Percentiles rank a stretch among this genome's conserved stretches.
Evolutionary conservation across 2,329 filamentous ascomycete genomes (phyloP).

Genomic region (Neofusicoccum laricinum): DNA sequence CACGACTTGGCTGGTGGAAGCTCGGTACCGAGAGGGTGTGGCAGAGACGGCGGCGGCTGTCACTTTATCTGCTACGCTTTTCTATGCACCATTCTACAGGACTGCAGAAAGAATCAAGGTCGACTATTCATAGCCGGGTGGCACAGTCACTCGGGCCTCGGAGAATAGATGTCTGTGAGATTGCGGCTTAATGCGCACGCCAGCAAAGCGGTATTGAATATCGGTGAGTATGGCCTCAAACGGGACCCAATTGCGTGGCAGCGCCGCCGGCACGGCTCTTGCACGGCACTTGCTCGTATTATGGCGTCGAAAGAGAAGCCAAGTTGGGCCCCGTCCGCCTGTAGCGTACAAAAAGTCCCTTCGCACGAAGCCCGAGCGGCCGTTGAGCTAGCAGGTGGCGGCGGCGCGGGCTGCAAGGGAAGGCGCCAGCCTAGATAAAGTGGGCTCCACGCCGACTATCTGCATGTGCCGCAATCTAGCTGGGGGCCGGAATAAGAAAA

Average conservation of each 20-base stretch:
- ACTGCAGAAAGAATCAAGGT: neutral
- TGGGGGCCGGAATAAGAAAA: neutral
- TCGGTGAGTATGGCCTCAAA: neutral
- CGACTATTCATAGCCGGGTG: neutral
- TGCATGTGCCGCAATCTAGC: neutral
- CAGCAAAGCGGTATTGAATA: neutral
- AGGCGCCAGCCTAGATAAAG: neutral
- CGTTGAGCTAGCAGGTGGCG: constrained; percentile 4
- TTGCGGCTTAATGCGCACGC: constrained; percentile 1
- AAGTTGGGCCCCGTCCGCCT: neutral
- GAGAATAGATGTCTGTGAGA: neutral
- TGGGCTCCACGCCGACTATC: neutral
- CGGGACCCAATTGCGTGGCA: neutral
- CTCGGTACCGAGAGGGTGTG: neutral
- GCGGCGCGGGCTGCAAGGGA: neutral
- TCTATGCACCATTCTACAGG: neutral
- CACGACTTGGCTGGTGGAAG: neutral
- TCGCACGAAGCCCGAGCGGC: neutral
- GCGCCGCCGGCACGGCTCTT: neutral
- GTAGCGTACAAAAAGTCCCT: neutral
- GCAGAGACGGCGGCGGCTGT: neutral
- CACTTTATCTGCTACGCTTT: constrained; percentile 7
- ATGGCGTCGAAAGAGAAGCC: neutral
- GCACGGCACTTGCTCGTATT: neutral
- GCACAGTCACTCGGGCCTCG: neutral